Evolutionary conservation across 2,329 filamentous ascomycete genomes (phyloP), one percentile per base, ranked within the genome.

Genomic region (Raffaelea albimanens): DNA sequence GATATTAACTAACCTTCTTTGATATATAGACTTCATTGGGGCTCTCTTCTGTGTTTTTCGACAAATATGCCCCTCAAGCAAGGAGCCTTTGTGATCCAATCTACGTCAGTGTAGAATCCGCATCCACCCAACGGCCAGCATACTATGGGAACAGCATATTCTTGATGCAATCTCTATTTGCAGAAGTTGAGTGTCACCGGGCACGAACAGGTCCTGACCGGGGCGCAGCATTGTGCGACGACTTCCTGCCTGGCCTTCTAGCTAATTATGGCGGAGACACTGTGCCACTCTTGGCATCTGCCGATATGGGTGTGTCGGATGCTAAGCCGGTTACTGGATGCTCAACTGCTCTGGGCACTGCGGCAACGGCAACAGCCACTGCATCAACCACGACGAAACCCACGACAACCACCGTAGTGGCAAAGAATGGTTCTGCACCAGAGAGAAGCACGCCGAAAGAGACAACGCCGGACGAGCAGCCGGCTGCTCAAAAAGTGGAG

Each of bases 61-160:
- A 68, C 49, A 52, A 58, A 5, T 78, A 67, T 49, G 62, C 68
- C 2, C 63, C 65, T 1, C 50, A 59, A 36, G 65, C 72, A 10
- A 63, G 70, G 46, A 50, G 53, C 3, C 61, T 71, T 5, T 72
- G 71, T 50, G 64, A 73, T 44, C 57, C 55, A 8, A 58, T 77
- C 4, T 77, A 76, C 54, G 46, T 55, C 18, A 53, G 61, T 40
- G 59, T 63, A 20, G 56, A 57, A 23, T 46, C 55, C 1, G 59
- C 57, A 5, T 52, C 52, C 19, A 59, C 59, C 5, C 53, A 62
- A 21, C 68, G 75, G 22, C 51, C 56, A 10, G 58, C 53, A 11
- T 77, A 75, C 50, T 65, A 77, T 48, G 52, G 52, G 1, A 57
- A 67, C 22, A 67, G 65, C 38, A 60, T 72, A 36, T 55, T 62